Percentiles rank a stretch among this genome's conserved stretches.
Conservation (phyloP, 2,329 filamentous ascomycete species). For the Xylariales sp. region DNA sequence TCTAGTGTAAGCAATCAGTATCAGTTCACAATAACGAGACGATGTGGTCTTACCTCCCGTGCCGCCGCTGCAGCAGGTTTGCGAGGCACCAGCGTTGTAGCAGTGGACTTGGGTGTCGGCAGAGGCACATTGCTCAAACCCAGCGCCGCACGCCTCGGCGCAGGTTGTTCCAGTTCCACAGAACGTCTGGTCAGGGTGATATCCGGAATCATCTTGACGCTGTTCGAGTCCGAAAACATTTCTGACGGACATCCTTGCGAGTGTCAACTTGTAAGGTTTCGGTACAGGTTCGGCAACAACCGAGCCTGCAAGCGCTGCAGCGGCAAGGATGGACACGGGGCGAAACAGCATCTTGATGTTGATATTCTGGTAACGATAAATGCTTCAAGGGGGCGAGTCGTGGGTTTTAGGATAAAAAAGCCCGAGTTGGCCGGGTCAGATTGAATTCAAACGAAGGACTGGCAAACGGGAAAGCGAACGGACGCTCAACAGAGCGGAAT, state of each 20-base stretch:
- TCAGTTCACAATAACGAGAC: conserved; percentile 11
- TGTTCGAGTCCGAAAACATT: conserved; percentile 21
- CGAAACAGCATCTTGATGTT: conserved; percentile 19
- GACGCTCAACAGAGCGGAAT: too few species aligned
- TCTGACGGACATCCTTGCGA: conserved; percentile 23
- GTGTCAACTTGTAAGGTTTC: conserved; percentile 19
- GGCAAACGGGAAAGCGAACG: too few species aligned
- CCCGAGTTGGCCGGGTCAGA: too few species aligned
- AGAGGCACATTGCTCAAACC: conserved; percentile 26
- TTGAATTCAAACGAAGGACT: too few species aligned
- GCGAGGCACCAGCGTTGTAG: conserved; percentile 46
- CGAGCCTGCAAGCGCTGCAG: conserved; percentile 20
- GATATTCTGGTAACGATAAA: not conserved
- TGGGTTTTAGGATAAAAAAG: too few species aligned
- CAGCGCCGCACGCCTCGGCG: conserved; percentile 29
- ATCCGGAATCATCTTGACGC: conserved; percentile 16
- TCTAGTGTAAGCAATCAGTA: conserved; percentile 33
- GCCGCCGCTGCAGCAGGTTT: conserved; percentile 54
- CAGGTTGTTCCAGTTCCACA: conserved; percentile 24
- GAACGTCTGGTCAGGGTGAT: conserved; percentile 23
- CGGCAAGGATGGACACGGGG: conserved; percentile 15
- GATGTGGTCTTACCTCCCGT: conserved; percentile 47
- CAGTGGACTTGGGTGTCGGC: conserved; percentile 50
- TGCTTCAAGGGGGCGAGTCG: too few species aligned
- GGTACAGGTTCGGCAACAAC: conserved; percentile 18